Conservation (phyloP, 75 land plant species). For the Cryptomeria japonica region DNA sequence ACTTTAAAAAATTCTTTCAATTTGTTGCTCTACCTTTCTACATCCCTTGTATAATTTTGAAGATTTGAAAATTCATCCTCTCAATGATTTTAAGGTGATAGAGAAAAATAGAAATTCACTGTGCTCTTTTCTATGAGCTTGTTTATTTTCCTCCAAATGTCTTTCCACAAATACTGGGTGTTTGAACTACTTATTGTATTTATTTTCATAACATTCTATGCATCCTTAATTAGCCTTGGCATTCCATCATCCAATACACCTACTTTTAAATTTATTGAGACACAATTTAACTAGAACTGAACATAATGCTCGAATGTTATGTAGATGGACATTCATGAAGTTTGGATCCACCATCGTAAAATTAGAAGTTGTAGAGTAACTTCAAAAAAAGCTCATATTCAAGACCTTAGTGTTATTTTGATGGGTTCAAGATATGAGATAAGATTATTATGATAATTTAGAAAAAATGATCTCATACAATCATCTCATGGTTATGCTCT, state of each 20-base stretch:
- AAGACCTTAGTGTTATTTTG: constrained; percentile 75
- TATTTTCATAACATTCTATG: background rate
- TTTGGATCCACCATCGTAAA: constrained; percentile 61
- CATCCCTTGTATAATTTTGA: background rate
- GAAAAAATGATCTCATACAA: background rate
- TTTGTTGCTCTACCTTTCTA: background rate
- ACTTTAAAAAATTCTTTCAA: background rate
- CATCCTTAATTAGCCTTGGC: background rate
- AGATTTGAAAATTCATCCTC: background rate
- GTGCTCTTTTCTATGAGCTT: background rate
- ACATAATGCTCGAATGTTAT: background rate
- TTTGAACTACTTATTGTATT: background rate
- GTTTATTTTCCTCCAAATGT: background rate
- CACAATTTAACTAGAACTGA: background rate
- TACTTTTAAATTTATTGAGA: background rate
- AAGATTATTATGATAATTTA: background rate
- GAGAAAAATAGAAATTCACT: background rate
- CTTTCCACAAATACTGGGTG: background rate
- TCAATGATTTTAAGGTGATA: background rate
- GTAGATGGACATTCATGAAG: constrained; percentile 83
- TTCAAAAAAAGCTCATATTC: constrained; percentile 65
- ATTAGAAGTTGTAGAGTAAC: constrained; percentile 62
- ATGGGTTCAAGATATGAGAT: constrained; percentile 90
- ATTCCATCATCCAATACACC: background rate
- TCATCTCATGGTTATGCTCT: background rate